Percentiles rank a stretch among this genome's conserved stretches.
These are phyloP conservation scores for Phaeotremella skinneri DNA, from an alignment of 768 basidiomycete genomes.

Conservation along the genomic window DNA sequence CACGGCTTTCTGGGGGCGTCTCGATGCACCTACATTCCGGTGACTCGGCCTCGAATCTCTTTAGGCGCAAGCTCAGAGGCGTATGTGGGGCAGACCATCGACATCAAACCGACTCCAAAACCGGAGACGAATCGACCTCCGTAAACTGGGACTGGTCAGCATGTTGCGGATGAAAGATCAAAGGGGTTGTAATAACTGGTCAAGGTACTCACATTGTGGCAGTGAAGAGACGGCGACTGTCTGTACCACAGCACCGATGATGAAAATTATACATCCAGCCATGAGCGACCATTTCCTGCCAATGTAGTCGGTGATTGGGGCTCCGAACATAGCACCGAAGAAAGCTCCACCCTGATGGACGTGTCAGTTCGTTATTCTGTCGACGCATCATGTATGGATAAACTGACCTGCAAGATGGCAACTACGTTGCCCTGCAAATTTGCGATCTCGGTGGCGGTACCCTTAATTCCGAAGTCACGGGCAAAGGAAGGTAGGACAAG, in stretches of 20 bases:
- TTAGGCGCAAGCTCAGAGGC: slow-evolving; percentile 86
- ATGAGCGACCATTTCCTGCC: slow-evolving; percentile 68
- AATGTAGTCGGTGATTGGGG: slow-evolving; percentile 50
- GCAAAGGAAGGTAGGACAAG: slow-evolving; percentile 65
- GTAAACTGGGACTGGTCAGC: slow-evolving; percentile 56
- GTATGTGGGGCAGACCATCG: slow-evolving; percentile 66
- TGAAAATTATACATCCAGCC: slow-evolving; percentile 63
- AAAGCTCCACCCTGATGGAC: slow-evolving; percentile 57
- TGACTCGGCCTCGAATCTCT: slow-evolving; percentile 78
- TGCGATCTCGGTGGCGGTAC: slow-evolving; percentile 54
- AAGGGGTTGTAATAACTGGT: slow-evolving; percentile 64
- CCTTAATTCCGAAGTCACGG: slow-evolving; percentile 60
- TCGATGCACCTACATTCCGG: slow-evolving; percentile 60
- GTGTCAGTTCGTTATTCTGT: background rate
- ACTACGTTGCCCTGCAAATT: slow-evolving; percentile 75
- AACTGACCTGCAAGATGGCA: slow-evolving; percentile 80
- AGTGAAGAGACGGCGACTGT: slow-evolving; percentile 43
- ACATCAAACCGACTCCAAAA: slow-evolving; percentile 77
- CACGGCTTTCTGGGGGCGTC: too few relatives aligned
- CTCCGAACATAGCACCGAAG: slow-evolving; percentile 68
- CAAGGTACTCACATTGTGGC: slow-evolving; percentile 61
- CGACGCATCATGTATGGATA: background rate
- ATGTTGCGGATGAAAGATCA: slow-evolving; percentile 55
- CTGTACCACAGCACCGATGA: slow-evolving; percentile 58
- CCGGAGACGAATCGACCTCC: slow-evolving; percentile 76